Evolutionary conservation across 2,329 filamentous ascomycete species (phyloP).

Genomic region (Exophiala sp.): DNA sequence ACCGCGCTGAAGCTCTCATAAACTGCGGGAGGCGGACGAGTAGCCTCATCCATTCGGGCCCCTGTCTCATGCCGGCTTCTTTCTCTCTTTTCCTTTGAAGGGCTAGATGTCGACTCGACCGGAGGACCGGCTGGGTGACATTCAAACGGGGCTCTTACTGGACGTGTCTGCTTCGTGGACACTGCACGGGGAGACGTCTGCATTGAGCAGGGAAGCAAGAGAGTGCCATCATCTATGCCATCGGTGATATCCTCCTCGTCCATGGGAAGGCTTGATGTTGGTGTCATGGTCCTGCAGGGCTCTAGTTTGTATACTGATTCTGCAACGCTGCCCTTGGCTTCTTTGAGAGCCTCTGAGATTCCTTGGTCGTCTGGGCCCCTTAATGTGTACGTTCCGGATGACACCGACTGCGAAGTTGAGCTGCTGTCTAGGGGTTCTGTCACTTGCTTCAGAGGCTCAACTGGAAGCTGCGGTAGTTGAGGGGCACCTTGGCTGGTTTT

Average conservation of each 20-base stretch:
- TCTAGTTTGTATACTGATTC: neutral
- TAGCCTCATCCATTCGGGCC: neutral
- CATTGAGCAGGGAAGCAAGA: constrained; percentile 15
- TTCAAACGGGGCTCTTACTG: neutral
- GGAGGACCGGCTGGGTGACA: neutral
- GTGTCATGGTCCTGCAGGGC: neutral
- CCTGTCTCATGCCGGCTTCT: neutral
- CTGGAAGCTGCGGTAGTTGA: neutral
- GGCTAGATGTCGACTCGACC: neutral
- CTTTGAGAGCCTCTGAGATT: neutral
- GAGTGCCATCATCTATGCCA: constrained; percentile 19
- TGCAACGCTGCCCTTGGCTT: neutral
- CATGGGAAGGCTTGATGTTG: neutral
- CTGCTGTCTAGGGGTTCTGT: neutral
- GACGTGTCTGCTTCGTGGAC: neutral
- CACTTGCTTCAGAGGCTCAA: too few relatives aligned
- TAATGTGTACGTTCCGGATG: too few relatives aligned
- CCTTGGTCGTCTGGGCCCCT: neutral
- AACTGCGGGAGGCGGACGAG: neutral
- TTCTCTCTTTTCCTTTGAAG: neutral
- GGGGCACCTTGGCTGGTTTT: neutral
- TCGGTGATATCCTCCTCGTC: constrained; percentile 20
- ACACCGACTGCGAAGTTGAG: neutral
- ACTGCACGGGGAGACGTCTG: constrained; percentile 3
- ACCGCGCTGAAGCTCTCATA: constrained; percentile 20